Conservation (phyloP, 2,329 filamentous ascomycete genomes). For the Thelonectria rubi region DNA sequence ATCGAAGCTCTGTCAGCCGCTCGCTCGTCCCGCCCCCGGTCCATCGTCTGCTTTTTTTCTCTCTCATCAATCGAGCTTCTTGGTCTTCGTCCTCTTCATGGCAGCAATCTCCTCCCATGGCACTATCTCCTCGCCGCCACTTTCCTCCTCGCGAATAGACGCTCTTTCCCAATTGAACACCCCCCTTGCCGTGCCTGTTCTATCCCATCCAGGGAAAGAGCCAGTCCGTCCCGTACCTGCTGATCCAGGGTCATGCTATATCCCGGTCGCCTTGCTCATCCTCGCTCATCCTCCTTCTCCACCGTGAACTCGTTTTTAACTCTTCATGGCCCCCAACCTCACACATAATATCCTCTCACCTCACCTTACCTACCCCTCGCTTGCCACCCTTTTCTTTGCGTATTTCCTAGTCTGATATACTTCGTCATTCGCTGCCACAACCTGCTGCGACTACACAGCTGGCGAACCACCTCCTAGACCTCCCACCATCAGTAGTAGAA, state of each 20-base stretch:
- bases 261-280: constrained; percentile 25
- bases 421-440: constrained; percentile 13
- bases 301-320: constrained; percentile 40
- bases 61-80: constrained; percentile 22
- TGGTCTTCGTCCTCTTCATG: constrained; percentile 33
- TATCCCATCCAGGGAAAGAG: constrained; percentile 14
- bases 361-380: constrained; percentile 29
- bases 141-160: constrained; percentile 13
- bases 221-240: constrained; percentile 31
- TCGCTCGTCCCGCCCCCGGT: constrained; percentile 35
- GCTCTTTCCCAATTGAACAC: constrained; percentile 8
- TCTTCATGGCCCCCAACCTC: constrained; percentile 28
- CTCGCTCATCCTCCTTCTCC: constrained; percentile 33
- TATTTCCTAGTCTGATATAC: constrained; percentile 9
- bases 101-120: constrained; percentile 40
- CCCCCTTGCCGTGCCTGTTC: constrained; percentile 29
- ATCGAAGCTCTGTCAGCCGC: constrained; percentile 60
- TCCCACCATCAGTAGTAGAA: constrained; percentile 5
- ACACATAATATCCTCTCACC: constrained; percentile 17
- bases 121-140: constrained; percentile 35
- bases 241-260: constrained; percentile 40
- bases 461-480: background rate
- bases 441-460: constrained; percentile 4
- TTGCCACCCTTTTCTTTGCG: constrained; percentile 4
- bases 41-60: constrained; percentile 15